Evolutionary conservation across 345 rosid genomes (phyloP).

Genomic region (Turritis glabra): DNA sequence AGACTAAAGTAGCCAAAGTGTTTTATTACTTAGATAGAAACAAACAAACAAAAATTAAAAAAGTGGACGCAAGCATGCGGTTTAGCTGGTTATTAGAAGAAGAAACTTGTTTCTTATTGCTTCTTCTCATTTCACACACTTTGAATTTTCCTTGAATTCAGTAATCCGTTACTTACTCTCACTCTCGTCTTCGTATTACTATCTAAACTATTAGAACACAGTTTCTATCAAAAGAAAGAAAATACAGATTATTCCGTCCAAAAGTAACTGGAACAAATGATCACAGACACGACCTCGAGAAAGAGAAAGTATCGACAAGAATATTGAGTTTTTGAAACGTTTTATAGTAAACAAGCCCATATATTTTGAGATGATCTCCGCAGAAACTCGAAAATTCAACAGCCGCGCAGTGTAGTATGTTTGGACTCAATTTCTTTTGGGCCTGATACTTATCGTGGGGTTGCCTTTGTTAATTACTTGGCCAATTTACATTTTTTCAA

Average conservation of each 20-base stretch:
- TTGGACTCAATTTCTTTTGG: no score
- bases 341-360: no score
- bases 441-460: no score
- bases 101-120: slow-evolving; percentile 14
- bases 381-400: no score
- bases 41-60: no score
- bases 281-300: not conserved
- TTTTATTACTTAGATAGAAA: not conserved
- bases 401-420: no score
- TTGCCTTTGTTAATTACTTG: no score
- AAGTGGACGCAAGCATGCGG: slow-evolving; percentile 17
- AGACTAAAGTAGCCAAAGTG: not conserved
- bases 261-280: not conserved
- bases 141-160: slow-evolving; percentile 18
- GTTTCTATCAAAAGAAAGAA: not conserved
- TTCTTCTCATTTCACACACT: slow-evolving; percentile 29
- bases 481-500: no score
- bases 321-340: not conserved
- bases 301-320: no score
- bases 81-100: slow-evolving; percentile 26
- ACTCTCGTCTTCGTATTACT: not conserved
- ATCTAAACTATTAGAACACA: not conserved
- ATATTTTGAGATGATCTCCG: no score
- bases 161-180: not conserved
- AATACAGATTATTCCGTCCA: not conserved